Conservation (phyloP, 2,329 filamentous ascomycete genomes). For the Onygenales sp. region DNA sequence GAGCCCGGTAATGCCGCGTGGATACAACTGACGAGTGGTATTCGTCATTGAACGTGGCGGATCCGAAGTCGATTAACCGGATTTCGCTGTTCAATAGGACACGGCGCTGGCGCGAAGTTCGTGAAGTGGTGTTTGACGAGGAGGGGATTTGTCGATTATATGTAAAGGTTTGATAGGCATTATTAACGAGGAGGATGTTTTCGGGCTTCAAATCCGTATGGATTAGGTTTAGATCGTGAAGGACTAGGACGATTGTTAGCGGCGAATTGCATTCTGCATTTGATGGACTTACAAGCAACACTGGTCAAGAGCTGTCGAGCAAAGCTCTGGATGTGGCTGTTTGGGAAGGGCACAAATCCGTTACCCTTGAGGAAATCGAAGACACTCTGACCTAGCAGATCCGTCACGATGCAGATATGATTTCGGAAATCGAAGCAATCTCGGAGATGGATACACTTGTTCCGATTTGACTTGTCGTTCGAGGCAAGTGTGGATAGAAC, state of each 20-base stretch:
- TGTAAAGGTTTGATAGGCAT: conserved; percentile 57
- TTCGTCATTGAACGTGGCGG: conserved; percentile 59
- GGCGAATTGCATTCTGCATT: background rate
- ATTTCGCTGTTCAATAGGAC: conserved; percentile 58
- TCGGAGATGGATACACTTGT: conserved; percentile 90
- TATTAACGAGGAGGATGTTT: conserved; percentile 58
- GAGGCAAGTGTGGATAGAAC: conserved; percentile 85
- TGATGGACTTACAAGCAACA: conserved; percentile 75
- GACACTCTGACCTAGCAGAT: conserved; percentile 81
- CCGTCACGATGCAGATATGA: conserved; percentile 81
- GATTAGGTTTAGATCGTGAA: conserved; percentile 94
- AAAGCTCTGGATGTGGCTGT: conserved; percentile 96
- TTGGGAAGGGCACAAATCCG: conserved; percentile 90
- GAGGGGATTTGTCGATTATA: conserved; percentile 60
- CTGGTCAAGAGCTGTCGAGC: conserved; percentile 94
- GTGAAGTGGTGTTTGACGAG: conserved; percentile 48
- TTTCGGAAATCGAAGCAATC: conserved; percentile 97
- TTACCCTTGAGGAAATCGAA: conserved; percentile 98
- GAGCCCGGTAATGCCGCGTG: conserved; percentile 56
- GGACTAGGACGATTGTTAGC: conserved; percentile 47
- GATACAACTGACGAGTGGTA: conserved; percentile 61
- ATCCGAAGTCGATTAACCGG: conserved; percentile 58
- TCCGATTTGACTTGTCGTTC: conserved; percentile 85
- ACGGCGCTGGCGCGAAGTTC: conserved; percentile 52
- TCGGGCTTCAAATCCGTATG: conserved; percentile 71